Evolutionary conservation across 2,329 filamentous ascomycete genomes (phyloP).

Genomic region (Corniculantispora saksenae): DNA sequence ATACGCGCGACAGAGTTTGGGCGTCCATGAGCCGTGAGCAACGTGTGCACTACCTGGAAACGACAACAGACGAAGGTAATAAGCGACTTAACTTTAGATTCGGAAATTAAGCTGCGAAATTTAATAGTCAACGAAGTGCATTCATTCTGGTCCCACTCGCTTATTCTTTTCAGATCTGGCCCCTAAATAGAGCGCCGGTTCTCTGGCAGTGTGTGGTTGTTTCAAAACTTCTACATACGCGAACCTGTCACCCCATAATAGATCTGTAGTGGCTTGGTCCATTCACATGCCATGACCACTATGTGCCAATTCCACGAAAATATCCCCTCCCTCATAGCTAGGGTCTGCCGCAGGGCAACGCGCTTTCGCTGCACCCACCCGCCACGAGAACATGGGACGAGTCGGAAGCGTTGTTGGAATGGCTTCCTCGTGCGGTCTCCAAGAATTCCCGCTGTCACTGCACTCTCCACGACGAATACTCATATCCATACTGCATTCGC

Average conservation of each 20-base stretch:
- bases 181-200: too few species aligned
- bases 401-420: background rate
- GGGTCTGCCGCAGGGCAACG: background rate
- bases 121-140: too few species aligned
- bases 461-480: background rate
- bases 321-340: constrained; percentile 1
- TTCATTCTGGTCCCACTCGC: too few species aligned
- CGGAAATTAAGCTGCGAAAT: constrained; percentile 44
- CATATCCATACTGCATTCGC: background rate
- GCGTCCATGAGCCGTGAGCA: constrained; percentile 46
- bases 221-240: too few species aligned
- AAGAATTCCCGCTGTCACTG: background rate
- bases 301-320: too few species aligned
- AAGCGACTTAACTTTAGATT: constrained; percentile 54
- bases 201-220: too few species aligned
- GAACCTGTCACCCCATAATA: too few species aligned
- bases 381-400: background rate
- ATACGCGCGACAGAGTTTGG: constrained; percentile 50
- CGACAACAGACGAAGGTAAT: constrained; percentile 51
- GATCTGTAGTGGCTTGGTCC: too few species aligned
- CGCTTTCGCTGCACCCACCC: background rate
- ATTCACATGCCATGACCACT: too few species aligned
- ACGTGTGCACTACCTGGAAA: constrained; percentile 45
- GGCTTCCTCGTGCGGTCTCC: background rate
- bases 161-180: too few species aligned